Evolutionary conservation across 2,329 filamentous ascomycete species (phyloP), one percentile per base, ranked within the genome.

Genomic region (Penicillium hesseltinei): DNA sequence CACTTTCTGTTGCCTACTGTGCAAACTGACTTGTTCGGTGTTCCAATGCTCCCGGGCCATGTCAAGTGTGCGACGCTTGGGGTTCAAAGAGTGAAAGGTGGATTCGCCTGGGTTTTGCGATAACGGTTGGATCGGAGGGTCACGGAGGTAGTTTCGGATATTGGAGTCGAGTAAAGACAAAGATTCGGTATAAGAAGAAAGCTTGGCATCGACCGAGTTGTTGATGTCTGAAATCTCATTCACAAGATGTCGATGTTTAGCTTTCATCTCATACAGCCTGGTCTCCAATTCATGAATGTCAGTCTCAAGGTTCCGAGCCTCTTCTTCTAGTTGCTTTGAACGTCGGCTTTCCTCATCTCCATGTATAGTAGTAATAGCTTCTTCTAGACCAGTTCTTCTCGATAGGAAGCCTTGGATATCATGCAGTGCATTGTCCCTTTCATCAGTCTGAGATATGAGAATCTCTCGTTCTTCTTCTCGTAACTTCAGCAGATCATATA

Each of bases 251-350:
- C 78, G 75, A 64, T 86, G 83, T 50, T 78, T 77, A 38, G 75
- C 75, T 69, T 82, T 85, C 73, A 87, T 77, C 49, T 82, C 79
- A 53, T 76, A 76, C 8, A 88, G 72, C 61, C 78, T 81, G 52
- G 78, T 75, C 68, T 88, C 84, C 54, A 86, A 71, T 55, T 82
- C 79, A 51, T 77, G 75, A 60, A 88, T 87, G 57, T 87, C 81
- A 45, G 73, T 69, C 51, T 85, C 81, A 25, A 88, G 72, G 27
- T 66, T 73, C 21, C 75, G 75, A 6, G 81, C 81, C 66, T 86
- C 81, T 11, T 77, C 71, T 58, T 79, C 76, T 27, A 87, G 71
- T 9, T 73, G 66, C 29, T 77, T 72, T 2, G 77, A 73, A 39
- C 75, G 75, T 45, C 75, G 72, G 27, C 75, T 77, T 25, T 80